Percentiles rank a stretch among this genome's conserved stretches.
These are phyloP conservation scores for Capsicum baccatum DNA, from an alignment of 257 asterid species.

Conservation along the genomic window DNA sequence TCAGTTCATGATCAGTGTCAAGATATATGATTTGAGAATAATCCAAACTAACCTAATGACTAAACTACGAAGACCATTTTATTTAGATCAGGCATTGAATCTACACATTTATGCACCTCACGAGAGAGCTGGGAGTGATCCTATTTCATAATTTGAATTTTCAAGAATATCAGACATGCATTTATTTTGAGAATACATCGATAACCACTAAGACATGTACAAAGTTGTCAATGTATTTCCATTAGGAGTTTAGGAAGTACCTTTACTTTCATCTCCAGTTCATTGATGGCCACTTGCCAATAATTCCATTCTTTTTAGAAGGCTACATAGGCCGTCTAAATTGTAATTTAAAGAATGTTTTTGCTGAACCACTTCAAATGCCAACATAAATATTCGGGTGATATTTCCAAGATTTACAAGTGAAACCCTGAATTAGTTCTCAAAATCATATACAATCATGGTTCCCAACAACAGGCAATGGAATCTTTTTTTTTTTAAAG, in stretches of 20 bases:
- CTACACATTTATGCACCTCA: constrained; percentile 86
- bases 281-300: constrained; percentile 52
- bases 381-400: not conserved
- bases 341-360: not conserved
- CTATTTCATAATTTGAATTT: constrained; percentile 71
- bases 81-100: constrained; percentile 83
- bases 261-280: constrained; percentile 72
- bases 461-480: not conserved
- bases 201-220: not conserved
- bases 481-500: too few species aligned
- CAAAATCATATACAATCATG: not conserved
- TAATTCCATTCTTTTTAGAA: not conserved
- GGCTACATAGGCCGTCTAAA: not conserved
- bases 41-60: constrained; percentile 69
- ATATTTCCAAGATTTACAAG: not conserved
- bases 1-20: constrained; percentile 9
- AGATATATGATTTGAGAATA: constrained; percentile 23
- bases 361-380: not conserved
- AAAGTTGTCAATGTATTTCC: not conserved
- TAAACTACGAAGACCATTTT: constrained; percentile 91
- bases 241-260: constrained; percentile 38
- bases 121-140: constrained; percentile 81
- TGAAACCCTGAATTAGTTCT: not conserved
- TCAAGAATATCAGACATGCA: constrained; percentile 18
- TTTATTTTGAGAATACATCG: not conserved